phyloP scores from a whole-genome alignment of 108 stramenopile genomes.

The Skeletonema tropicum region DNA sequence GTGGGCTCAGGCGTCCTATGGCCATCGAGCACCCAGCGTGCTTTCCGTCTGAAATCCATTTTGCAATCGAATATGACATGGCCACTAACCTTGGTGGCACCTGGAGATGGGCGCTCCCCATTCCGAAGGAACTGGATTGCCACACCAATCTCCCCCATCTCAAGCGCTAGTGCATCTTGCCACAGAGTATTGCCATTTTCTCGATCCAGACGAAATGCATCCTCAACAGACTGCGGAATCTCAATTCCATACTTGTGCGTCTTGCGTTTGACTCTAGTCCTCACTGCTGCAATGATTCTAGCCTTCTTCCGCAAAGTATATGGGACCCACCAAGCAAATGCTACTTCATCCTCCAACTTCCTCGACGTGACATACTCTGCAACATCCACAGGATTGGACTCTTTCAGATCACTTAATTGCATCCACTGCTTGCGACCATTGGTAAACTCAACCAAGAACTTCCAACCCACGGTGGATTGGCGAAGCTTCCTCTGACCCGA shows the following conservation, averaged over 20 bases:
- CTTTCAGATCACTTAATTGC: constrained; percentile 48
- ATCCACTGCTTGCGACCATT: constrained; percentile 46
- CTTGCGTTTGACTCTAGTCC: not conserved
- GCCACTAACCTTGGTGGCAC: not conserved
- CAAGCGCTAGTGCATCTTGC: constrained; percentile 46
- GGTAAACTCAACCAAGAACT: constrained; percentile 46
- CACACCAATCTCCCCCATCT: constrained; percentile 51
- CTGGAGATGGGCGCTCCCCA: not conserved
- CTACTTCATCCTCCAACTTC: constrained; percentile 40
- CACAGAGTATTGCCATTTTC: constrained; percentile 52
- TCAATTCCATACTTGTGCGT: constrained; percentile 57
- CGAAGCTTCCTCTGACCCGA: not conserved
- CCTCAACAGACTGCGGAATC: constrained; percentile 44
- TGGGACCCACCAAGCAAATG: constrained; percentile 62
- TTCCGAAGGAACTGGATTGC: constrained; percentile 40
- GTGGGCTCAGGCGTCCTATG: constrained; percentile 19
- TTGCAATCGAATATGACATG: constrained; percentile 34
- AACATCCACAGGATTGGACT: constrained; percentile 55
- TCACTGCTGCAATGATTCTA: constrained; percentile 29
- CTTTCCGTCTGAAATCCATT: constrained; percentile 8
- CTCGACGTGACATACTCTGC: constrained; percentile 57
- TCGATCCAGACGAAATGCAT: constrained; percentile 53
- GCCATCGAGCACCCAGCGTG: constrained; percentile 42
- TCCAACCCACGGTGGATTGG: constrained; percentile 58
- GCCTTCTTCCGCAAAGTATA: constrained; percentile 28